Conservation (phyloP, 2,329 filamentous ascomycete genomes). For the Hymenoscyphus linearis region DNA sequence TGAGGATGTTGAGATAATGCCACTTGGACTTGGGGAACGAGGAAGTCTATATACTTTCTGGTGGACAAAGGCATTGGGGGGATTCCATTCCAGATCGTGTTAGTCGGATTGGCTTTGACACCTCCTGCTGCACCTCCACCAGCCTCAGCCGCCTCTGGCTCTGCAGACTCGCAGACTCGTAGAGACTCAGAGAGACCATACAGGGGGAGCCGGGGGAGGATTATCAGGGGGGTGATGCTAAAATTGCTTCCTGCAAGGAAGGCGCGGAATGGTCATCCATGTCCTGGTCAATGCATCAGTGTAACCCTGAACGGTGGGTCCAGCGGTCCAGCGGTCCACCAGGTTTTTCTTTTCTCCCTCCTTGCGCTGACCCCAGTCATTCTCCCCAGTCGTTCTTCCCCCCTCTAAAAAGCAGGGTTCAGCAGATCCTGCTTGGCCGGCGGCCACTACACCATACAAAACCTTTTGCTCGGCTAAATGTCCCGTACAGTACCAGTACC, state of each 20-base stretch:
- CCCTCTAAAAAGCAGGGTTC: neutral
- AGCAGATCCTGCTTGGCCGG: neutral
- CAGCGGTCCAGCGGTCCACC: too few species aligned
- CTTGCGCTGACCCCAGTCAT: neutral
- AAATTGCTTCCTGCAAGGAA: conserved; percentile 12
- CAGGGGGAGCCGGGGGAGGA: too few species aligned
- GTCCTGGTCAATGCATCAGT: too few species aligned
- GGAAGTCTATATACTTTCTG: conserved; percentile 7
- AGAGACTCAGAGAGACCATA: too few species aligned
- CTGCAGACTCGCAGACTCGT: too few species aligned
- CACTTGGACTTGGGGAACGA: neutral
- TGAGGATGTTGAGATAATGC: neutral
- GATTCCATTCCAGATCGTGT: neutral
- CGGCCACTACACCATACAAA: neutral
- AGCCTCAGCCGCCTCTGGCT: too few species aligned
- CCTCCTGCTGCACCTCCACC: too few species aligned
- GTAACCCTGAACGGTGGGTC: too few species aligned
- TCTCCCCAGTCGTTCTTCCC: neutral
- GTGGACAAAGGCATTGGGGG: too few species aligned
- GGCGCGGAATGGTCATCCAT: neutral
- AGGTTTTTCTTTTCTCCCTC: neutral
- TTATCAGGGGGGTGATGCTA: conserved; percentile 14
- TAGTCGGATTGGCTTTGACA: neutral
- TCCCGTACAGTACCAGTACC: too few species aligned
- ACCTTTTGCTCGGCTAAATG: too few species aligned